phyloP scores from a whole-genome alignment of 2,329 filamentous ascomycete genomes.

The Didymella keratinophila region DNA sequence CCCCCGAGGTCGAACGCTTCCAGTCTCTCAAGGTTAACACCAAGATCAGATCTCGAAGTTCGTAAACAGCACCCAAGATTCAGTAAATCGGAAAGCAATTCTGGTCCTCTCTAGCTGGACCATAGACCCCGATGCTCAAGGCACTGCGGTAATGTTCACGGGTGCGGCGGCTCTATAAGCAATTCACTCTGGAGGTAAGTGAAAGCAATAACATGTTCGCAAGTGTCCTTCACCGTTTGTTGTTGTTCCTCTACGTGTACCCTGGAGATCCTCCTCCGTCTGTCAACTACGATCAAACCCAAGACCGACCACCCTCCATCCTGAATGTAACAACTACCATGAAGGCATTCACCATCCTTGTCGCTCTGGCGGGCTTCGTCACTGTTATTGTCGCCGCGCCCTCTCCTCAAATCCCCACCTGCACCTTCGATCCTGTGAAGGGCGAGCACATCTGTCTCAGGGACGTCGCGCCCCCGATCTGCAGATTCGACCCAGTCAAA shows the following conservation, averaged over 20 bases:
- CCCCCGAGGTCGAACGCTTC: background rate
- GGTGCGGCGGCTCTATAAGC: background rate
- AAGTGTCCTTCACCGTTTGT: background rate
- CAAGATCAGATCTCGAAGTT: background rate
- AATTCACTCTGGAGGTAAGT: conserved; percentile 6
- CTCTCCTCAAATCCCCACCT: background rate
- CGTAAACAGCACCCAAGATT: background rate
- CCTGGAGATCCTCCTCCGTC: background rate
- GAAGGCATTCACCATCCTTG: conserved; percentile 51
- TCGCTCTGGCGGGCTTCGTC: background rate
- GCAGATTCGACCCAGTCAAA: background rate
- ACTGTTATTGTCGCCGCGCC: background rate
- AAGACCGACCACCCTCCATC: background rate
- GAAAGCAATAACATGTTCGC: background rate
- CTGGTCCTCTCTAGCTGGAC: no score
- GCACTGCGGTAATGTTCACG: background rate
- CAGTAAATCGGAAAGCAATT: no score
- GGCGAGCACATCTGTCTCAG: conserved; percentile 1
- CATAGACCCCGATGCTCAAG: background rate
- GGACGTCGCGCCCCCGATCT: background rate
- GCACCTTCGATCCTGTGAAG: background rate
- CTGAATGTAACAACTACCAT: background rate
- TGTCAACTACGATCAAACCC: background rate
- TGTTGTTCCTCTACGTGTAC: background rate
- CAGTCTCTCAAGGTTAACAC: background rate